phyloP scores from a whole-genome alignment of 352 stramenopile species.

The Globisporangium alternatum region DNA sequence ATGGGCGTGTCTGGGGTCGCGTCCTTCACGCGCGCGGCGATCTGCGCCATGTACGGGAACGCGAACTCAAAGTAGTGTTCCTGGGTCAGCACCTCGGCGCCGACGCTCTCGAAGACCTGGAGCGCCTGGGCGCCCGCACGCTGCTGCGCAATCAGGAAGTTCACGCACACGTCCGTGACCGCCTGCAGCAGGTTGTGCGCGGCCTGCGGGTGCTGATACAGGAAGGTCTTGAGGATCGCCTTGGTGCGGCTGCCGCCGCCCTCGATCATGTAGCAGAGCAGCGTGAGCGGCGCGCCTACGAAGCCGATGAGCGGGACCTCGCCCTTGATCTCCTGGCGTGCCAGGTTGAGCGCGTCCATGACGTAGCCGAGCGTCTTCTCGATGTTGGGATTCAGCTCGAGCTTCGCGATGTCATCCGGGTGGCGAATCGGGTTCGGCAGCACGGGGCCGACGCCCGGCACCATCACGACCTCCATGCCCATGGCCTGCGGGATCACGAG shows the following conservation, averaged over 20 bases:
- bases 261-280: conserved; percentile 99
- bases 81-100: conserved; percentile 92
- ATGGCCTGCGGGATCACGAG: conserved; percentile 97
- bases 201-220: conserved; percentile 91
- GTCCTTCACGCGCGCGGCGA: conserved; percentile 76
- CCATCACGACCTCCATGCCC: conserved; percentile 96
- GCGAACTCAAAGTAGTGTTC: conserved; percentile 95
- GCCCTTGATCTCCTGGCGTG: conserved; percentile 87
- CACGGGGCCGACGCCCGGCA: conserved; percentile 90
- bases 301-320: conserved; percentile 98
- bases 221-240: conserved; percentile 93
- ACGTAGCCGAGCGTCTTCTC: conserved; percentile 95
- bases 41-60: conserved; percentile 89
- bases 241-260: conserved; percentile 95
- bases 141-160: conserved; percentile 95
- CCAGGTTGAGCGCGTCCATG: conserved; percentile 93
- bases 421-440: conserved; percentile 69
- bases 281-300: conserved; percentile 94
- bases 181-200: conserved; percentile 91
- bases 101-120: conserved; percentile 98
- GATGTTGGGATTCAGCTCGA: conserved; percentile 89
- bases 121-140: conserved; percentile 93
- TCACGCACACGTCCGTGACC: conserved; percentile 94
- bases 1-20: conserved; percentile 61
- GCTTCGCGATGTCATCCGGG: conserved; percentile 88